phyloP scores from a whole-genome alignment of 768 basidiomycete species.

The Podaxis rugospora region DNA sequence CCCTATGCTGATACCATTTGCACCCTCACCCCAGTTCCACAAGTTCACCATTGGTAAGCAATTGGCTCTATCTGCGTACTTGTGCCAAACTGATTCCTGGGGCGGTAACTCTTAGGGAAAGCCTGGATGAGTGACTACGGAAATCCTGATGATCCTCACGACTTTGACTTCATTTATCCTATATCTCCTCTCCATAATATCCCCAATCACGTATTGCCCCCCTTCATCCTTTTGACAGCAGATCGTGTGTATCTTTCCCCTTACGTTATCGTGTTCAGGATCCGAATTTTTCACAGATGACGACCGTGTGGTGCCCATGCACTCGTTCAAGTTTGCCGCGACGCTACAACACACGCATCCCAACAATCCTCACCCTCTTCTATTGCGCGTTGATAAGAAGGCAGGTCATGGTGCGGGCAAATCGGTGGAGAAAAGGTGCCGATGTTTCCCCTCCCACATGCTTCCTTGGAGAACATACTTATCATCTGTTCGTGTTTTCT shows the following conservation, averaged over 20 bases:
- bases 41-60: constrained; percentile 68
- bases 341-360: constrained; percentile 65
- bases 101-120: constrained; percentile 37
- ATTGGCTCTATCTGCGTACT: neutral
- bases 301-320: constrained; percentile 82
- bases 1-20: neutral
- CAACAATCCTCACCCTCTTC: constrained; percentile 65
- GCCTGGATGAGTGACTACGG: constrained; percentile 83
- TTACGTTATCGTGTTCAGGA: neutral
- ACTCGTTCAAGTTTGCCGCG: constrained; percentile 81
- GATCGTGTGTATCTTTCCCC: constrained; percentile 52
- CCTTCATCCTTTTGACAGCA: constrained; percentile 74
- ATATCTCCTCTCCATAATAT: constrained; percentile 82
- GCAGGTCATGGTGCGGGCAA: constrained; percentile 81
- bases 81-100: neutral
- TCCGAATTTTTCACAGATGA: constrained; percentile 46
- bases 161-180: constrained; percentile 82
- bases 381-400: constrained; percentile 76
- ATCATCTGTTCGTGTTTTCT: constrained; percentile 9
- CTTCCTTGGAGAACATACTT: neutral
- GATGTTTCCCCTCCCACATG: neutral
- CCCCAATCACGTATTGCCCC: constrained; percentile 55
- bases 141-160: constrained; percentile 64
- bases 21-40: constrained; percentile 44
- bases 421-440: constrained; percentile 62